phyloP scores from a whole-genome alignment of 2,329 filamentous ascomycete species.

The Fusarium nodosum region DNA sequence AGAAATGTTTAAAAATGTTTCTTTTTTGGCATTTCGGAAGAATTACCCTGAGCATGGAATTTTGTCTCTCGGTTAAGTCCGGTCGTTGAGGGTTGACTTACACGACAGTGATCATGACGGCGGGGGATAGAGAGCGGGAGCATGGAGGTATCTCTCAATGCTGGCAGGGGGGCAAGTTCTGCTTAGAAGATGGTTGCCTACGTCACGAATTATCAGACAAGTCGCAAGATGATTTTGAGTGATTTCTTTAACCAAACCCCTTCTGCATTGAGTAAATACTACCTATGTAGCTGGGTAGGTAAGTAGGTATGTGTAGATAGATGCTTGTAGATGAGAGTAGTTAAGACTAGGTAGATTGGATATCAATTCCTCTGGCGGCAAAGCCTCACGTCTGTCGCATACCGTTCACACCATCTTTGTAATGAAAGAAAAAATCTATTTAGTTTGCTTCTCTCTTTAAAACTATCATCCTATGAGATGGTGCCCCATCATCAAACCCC shows the following conservation, averaged over 20 bases:
- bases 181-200: conserved; percentile 28
- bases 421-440: conserved; percentile 26
- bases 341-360: conserved; percentile 19
- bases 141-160: neutral
- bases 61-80: conserved; percentile 42
- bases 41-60: conserved; percentile 13
- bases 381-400: conserved; percentile 30
- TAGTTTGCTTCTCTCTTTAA: conserved; percentile 37
- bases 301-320: conserved; percentile 3
- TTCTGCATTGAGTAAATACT: conserved; percentile 32
- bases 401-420: conserved; percentile 39
- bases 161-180: conserved; percentile 16
- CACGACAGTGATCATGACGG: conserved; percentile 30
- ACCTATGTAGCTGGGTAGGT: conserved; percentile 14
- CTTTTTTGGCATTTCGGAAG: conserved; percentile 31
- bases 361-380: conserved; percentile 15
- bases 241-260: conserved; percentile 18
- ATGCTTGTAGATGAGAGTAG: conserved; percentile 10
- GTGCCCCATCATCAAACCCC: conserved; percentile 60
- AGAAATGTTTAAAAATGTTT: conserved; percentile 11
- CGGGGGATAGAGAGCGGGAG: conserved; percentile 8
- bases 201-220: conserved; percentile 27
- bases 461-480: conserved; percentile 55
- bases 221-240: conserved; percentile 18
- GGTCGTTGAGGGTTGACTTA: conserved; percentile 29